These are phyloP conservation scores for Malassezia obtusa DNA, from an alignment of 1,284 basidiomycete genomes.

Conservation along the genomic window DNA sequence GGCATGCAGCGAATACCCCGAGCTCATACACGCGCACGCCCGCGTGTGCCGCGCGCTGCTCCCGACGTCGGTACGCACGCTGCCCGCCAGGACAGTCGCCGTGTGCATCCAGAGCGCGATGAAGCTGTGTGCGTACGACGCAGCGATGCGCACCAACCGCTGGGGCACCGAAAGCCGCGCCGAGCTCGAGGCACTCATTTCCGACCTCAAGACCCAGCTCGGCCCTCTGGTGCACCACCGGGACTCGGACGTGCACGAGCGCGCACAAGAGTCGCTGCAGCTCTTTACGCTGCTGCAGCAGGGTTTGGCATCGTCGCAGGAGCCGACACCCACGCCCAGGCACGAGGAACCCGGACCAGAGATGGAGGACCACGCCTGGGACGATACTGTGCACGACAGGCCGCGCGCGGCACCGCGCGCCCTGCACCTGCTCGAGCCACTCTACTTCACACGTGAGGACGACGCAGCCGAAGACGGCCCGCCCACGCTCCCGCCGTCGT, in stretches of 20 bases:
- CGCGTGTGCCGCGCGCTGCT: slow-evolving; percentile 53
- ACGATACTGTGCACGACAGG: neutral
- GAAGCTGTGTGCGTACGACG: slow-evolving; percentile 80
- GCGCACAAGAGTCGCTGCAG: slow-evolving; percentile 70
- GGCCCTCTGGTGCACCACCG: slow-evolving; percentile 52
- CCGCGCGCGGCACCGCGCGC: slow-evolving; percentile 62
- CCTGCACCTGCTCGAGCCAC: slow-evolving; percentile 70
- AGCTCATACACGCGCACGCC: slow-evolving; percentile 40
- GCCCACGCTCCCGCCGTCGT: slow-evolving; percentile 62
- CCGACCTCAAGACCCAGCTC: slow-evolving; percentile 58
- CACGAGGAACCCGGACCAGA: neutral
- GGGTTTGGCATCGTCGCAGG: slow-evolving; percentile 54
- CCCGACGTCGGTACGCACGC: slow-evolving; percentile 6
- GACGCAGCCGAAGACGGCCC: slow-evolving; percentile 71
- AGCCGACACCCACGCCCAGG: neutral
- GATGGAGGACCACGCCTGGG: neutral
- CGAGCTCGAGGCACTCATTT: slow-evolving; percentile 58
- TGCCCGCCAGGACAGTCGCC: slow-evolving; percentile 4
- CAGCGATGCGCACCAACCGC: slow-evolving; percentile 60
- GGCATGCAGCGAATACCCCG: slow-evolving; percentile 84
- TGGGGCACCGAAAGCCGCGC: slow-evolving; percentile 70
- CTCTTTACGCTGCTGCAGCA: slow-evolving; percentile 70
- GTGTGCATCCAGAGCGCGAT: slow-evolving; percentile 60
- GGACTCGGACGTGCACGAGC: slow-evolving; percentile 81
- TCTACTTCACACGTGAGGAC: slow-evolving; percentile 72